phyloP scores from a whole-genome alignment of 2,329 filamentous ascomycete genomes.

The Neonectria coccinea region DNA sequence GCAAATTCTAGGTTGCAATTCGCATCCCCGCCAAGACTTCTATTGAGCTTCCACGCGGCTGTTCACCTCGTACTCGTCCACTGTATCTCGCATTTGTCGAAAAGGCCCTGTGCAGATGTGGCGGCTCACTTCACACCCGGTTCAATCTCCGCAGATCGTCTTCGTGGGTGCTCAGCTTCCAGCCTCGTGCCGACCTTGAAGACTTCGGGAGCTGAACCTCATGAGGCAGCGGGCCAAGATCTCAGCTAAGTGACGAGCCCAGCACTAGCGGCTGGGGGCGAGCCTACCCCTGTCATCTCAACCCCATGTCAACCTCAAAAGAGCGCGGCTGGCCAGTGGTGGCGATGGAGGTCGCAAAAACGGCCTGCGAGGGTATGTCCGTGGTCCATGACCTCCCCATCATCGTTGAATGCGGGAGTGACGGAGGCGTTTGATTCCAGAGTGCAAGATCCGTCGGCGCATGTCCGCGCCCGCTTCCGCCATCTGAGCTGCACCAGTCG shows the following conservation, averaged over 20 bases:
- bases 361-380: not conserved
- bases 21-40: slow-evolving; percentile 10
- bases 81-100: not conserved
- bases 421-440: slow-evolving; percentile 6
- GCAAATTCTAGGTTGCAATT: slow-evolving; percentile 1
- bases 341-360: slow-evolving; percentile 6
- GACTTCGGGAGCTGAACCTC: slow-evolving; percentile 28
- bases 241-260: slow-evolving; percentile 32
- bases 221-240: slow-evolving; percentile 29
- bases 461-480: slow-evolving; percentile 18
- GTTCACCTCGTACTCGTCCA: slow-evolving; percentile 6
- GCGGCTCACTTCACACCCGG: not conserved
- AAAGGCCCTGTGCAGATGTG: not conserved
- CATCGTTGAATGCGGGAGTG: slow-evolving; percentile 17
- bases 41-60: slow-evolving; percentile 12
- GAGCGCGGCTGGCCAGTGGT: slow-evolving; percentile 7
- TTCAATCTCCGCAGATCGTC: not conserved
- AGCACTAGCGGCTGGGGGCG: slow-evolving; percentile 22
- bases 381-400: slow-evolving; percentile 8
- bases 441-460: slow-evolving; percentile 20
- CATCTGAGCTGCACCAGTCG: slow-evolving; percentile 8
- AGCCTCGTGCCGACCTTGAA: slow-evolving; percentile 3
- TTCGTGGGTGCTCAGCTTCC: slow-evolving; percentile 1
- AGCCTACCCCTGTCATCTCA: slow-evolving; percentile 22
- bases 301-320: slow-evolving; percentile 25